These are phyloP conservation scores for Trypanosoma conorhini DNA, from an alignment of 208 protist species.

Conservation along the genomic window DNA sequence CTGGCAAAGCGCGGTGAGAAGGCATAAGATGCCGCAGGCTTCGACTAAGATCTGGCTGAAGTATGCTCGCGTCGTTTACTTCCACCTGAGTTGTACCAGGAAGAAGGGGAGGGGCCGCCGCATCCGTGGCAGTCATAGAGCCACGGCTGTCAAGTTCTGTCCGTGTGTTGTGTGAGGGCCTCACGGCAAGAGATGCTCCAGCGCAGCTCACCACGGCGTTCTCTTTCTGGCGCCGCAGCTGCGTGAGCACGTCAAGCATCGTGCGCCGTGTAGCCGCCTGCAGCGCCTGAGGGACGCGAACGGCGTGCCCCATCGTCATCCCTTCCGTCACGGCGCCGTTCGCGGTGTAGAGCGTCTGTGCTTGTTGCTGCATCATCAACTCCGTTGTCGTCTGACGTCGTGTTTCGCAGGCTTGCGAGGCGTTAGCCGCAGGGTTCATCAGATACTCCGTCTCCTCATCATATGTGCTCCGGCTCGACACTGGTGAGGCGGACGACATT, in stretches of 20 bases:
- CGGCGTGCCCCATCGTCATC: conserved; percentile 61
- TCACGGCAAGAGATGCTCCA: background rate
- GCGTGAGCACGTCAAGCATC: conserved; percentile 66
- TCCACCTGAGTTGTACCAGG: background rate
- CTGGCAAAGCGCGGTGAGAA: conserved; percentile 1
- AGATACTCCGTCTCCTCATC: conserved; percentile 14
- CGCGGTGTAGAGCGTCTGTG: background rate
- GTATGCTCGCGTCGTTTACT: too few relatives aligned
- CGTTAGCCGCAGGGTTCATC: background rate
- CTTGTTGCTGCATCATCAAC: background rate
- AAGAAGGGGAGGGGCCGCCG: background rate
- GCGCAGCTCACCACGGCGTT: background rate
- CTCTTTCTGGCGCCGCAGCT: background rate
- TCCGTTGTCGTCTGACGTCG: background rate
- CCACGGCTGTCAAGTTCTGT: background rate
- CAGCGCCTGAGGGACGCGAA: conserved; percentile 55
- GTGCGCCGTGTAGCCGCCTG: conserved; percentile 60
- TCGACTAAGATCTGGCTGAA: conserved; percentile 29
- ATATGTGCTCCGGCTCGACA: conserved; percentile 15
- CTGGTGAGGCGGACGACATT: background rate
- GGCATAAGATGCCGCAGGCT: conserved; percentile 49
- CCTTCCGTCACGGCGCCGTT: conserved; percentile 10
- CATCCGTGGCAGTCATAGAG: background rate
- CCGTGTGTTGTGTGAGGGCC: background rate
- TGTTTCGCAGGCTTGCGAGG: conserved; percentile 1